These are phyloP conservation scores for Penicillium bialowiezense DNA, from an alignment of 495 filamentous ascomycete species.

Conservation along the genomic window DNA sequence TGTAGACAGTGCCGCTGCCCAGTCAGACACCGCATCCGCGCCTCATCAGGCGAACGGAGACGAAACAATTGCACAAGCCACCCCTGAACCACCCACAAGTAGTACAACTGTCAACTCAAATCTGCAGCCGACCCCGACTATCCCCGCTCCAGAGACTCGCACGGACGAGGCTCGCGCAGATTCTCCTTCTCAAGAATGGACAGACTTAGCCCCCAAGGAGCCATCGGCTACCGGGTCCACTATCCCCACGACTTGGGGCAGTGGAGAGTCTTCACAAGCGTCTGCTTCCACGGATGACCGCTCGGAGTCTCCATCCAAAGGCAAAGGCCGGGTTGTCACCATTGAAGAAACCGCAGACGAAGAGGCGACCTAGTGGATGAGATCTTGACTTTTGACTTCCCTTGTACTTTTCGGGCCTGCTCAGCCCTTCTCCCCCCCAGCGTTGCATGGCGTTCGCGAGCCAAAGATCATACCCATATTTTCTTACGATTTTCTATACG, in stretches of 20 bases:
- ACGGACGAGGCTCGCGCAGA: constrained; percentile 23
- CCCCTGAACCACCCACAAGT: constrained; percentile 11
- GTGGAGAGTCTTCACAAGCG: background rate
- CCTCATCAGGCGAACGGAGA: background rate
- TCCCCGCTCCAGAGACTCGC: constrained; percentile 11
- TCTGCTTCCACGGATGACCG: background rate
- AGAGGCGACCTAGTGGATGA: constrained; percentile 21
- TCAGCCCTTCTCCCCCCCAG: constrained; percentile 13
- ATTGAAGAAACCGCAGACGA: constrained; percentile 53
- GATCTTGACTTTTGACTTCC: background rate
- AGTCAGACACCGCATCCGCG: background rate
- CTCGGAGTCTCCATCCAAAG: constrained; percentile 29
- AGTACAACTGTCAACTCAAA: background rate
- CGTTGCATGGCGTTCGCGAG: constrained; percentile 32
- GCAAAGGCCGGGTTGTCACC: constrained; percentile 45
- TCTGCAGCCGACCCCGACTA: constrained; percentile 7
- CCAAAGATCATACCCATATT: constrained; percentile 34
- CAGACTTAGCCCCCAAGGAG: constrained; percentile 28
- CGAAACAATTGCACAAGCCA: background rate
- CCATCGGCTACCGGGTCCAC: constrained; percentile 11
- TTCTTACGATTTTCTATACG: constrained; percentile 10
- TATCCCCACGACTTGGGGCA: constrained; percentile 16
- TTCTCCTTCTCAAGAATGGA: constrained; percentile 38
- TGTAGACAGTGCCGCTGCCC: background rate
- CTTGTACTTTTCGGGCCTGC: constrained; percentile 7